Base-by-base conservation (phyloP, 108 stramenopile genomes). In the Nitzschia sp. region DNA sequence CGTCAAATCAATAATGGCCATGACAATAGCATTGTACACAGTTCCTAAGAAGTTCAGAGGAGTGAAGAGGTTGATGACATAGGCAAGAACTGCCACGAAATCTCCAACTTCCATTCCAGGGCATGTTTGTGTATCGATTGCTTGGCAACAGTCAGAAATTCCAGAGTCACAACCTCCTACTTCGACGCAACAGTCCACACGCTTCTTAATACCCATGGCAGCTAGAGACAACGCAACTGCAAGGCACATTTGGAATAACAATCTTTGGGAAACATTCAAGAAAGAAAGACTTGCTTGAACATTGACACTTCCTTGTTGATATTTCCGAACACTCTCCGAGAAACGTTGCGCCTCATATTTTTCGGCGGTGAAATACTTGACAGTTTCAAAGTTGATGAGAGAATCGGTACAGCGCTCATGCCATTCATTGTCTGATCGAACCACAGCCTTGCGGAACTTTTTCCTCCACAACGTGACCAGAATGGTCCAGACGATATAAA, bases 301-400 rank as follows among this genome's bases (percentile, higher is more conserved):
- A 58, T 85, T 73, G 15, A 94, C 86, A 65, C 63, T 80, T 61
- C 88, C 82, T 10, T 42, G 64, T 80, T 97, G 98, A 71, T 83
- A 97, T 17, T 75, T 76, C 38, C 70, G 53, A 15, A 97, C 92
- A 50, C 85, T 72, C 12, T 79, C 80, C 46, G 75, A 78, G 54
- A 92, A 97, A 51, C 90, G 73, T 26, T 77, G 67, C n/a, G 79
- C 73, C 65, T 98, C 98, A 54, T 83, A 97, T 42, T 72, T 71
- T 80, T 99, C 98, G 10, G 86, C 91, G 7, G 96, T 96, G 61
- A 99, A 99, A 60, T 92, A 94, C 64, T 99, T 99, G 42, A 99
- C 98, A 14, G 95, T 95, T 74, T 99, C 98, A 67, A 95, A 97
- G 77, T 99, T 97, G 50, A 96, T 63, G 50, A 99, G 70, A 9